These are phyloP conservation scores for Acacia concinna DNA, from an alignment of 331 rosid genomes.

Conservation along the genomic window DNA sequence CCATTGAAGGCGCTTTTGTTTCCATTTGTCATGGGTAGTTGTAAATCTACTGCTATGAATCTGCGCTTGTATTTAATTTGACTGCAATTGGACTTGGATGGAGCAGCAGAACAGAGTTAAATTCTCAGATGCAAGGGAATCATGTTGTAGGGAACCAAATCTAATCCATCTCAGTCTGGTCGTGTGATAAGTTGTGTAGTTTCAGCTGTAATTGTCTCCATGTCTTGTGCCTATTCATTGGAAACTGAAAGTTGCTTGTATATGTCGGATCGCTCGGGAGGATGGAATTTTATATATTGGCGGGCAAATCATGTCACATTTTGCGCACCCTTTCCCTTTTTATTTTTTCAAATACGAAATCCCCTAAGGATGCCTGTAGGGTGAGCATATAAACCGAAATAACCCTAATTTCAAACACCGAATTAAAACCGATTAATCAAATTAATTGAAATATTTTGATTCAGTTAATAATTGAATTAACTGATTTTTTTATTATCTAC, in stretches of 20 bases:
- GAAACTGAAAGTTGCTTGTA: constrained; percentile 9
- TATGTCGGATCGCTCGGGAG: background rate
- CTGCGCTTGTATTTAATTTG: constrained; percentile 13
- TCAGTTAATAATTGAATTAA: too few relatives aligned
- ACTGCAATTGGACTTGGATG: constrained; percentile 29
- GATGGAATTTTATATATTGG: background rate
- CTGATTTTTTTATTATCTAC: too few relatives aligned
- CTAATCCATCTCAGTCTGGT: constrained; percentile 1
- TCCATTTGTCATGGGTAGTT: background rate
- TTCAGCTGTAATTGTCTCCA: background rate
- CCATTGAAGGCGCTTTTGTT: background rate
- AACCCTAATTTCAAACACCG: too few relatives aligned
- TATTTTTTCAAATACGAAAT: background rate
- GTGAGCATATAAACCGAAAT: too few relatives aligned
- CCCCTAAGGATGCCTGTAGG: background rate
- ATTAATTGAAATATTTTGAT: too few relatives aligned
- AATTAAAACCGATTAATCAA: too few relatives aligned
- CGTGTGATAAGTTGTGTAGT: constrained; percentile 21
- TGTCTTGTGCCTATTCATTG: background rate
- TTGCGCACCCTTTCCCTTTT: background rate
- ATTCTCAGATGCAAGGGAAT: constrained; percentile 21
- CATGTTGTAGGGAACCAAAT: constrained; percentile 10
- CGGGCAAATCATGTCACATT: background rate
- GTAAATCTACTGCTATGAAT: constrained; percentile 19
- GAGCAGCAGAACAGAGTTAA: constrained; percentile 28